A percentile compares a stretch with the other conserved stretches of the same genome.
phyloP scores from a whole-genome alignment of 2,329 filamentous ascomycete species.

The Trichophyton rubrum region DNA sequence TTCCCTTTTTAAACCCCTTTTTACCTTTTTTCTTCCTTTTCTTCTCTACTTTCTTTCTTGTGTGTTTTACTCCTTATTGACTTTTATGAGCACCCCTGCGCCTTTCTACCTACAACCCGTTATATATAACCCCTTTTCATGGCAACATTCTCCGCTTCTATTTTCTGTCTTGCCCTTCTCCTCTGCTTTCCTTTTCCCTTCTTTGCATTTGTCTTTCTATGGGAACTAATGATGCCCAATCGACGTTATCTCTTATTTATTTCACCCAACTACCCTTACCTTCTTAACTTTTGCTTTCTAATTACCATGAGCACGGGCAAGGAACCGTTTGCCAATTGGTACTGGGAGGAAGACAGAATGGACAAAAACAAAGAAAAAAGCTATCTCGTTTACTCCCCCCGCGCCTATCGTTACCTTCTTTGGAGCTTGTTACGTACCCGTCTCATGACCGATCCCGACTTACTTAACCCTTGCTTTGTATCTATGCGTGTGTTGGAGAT shows the following conservation, averaged over 20 bases:
- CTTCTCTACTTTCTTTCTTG: not conserved
- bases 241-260: not conserved
- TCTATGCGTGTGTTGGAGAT: not conserved
- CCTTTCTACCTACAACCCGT: not conserved
- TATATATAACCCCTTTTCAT: not conserved
- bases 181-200: not conserved
- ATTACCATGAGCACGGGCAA: slow-evolving; percentile 1
- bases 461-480: not conserved
- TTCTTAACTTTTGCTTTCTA: not conserved
- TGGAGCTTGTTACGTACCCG: not conserved
- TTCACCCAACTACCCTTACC: not conserved
- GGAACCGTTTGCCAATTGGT: not conserved
- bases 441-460: not conserved
- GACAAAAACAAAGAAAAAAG: not conserved
- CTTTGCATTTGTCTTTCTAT: not conserved
- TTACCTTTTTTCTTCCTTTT: not conserved
- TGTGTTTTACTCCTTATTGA: not conserved
- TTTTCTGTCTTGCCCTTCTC: slow-evolving; percentile 5
- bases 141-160: not conserved
- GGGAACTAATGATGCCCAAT: slow-evolving; percentile 1
- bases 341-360: not conserved
- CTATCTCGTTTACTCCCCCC: not conserved
- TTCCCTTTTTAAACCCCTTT: not conserved
- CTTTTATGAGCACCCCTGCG: not conserved
- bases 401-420: not conserved